A percentile compares a stretch with the other conserved stretches of the same genome.
phyloP scores from a whole-genome alignment of 2,329 filamentous ascomycete genomes.

The Exophiala aquamarina region DNA sequence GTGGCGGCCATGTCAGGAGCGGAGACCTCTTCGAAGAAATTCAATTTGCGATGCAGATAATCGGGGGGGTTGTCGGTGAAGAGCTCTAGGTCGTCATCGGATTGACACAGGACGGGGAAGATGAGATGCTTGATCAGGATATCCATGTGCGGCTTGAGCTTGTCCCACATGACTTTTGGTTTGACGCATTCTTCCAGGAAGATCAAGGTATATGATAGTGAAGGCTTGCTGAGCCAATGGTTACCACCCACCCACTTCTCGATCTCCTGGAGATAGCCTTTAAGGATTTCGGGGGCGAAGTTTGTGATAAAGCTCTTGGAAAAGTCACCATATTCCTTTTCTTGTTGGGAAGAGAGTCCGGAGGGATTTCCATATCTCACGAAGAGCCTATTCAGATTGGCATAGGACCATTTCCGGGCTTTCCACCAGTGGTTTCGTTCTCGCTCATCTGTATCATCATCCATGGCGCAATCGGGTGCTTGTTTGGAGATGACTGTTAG shows the following conservation, averaged over 20 bases:
- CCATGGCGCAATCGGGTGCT: conserved; percentile 74
- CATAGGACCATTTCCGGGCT: conserved; percentile 99
- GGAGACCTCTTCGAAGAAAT: conserved; percentile 96
- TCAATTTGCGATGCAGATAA: conserved; percentile 94
- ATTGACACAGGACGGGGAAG: conserved; percentile 92
- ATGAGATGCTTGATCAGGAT: conserved; percentile 92
- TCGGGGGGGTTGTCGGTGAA: conserved; percentile 95
- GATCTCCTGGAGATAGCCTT: conserved; percentile 89
- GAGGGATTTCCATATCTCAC: conserved; percentile 90
- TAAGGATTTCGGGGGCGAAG: conserved; percentile 93
- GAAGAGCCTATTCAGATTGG: conserved; percentile 93
- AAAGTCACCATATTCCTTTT: conserved; percentile 74
- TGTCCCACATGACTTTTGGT: conserved; percentile 94
- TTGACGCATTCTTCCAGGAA: conserved; percentile 97
- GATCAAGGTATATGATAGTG: conserved; percentile 87
- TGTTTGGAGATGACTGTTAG: conserved; percentile 84
- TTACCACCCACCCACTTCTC: conserved; percentile 97
- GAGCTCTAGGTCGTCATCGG: conserved; percentile 86
- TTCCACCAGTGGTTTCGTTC: conserved; percentile 99
- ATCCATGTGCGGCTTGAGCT: conserved; percentile 89
- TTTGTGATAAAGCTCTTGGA: conserved; percentile 88
- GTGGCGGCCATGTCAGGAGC: conserved; percentile 93
- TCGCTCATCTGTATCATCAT: conserved; percentile 77
- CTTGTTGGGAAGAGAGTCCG: conserved; percentile 70
- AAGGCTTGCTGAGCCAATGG: conserved; percentile 90